Base-by-base conservation (phyloP, 371 early-diverging fungal species). In the Catenaria anguillulae region DNA sequence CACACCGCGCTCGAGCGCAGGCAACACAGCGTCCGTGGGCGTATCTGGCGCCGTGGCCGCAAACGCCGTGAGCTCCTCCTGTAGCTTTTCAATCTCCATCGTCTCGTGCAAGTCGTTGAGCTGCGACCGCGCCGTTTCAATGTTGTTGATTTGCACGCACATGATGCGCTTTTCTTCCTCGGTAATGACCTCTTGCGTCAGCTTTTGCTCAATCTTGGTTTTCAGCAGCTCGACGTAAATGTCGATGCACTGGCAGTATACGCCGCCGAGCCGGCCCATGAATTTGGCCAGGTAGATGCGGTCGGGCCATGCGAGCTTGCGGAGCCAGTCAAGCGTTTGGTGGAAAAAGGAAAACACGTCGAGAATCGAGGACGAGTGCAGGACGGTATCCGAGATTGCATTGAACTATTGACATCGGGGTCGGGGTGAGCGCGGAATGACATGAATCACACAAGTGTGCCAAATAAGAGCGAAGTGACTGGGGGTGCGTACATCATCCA, bases 321-420 rank as follows among this genome's bases (percentile, higher is more conserved):
- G 78, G 21, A 85, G 71, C 68, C 82, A 83, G 12, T 83, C 81
- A 23, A 84, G 73, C 10, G 85, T 83, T 68, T 88, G 85, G 55
- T 85, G 80, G 64, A 88, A 86, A 70, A 84, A 83, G 36, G 82
- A 76, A 60, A 87, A 79, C 10, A 89, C 66, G 67, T 89, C 90
- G 15, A 86, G 80, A 43, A 86, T 84, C 0, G 90, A 89, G 10
- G 88, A 86, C 2, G 90, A 88, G 66, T 88, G 86, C 31, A 76
- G 72, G 19, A 84, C 81, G 15, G 75, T 76, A 0, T 80, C 81
- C 48, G 65, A 76, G 79, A 60, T 81, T 70, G 58, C 75, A 63
- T 65, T 77, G 69, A 68, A 81, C 81, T 80, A 85, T n/a, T n/a
- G 70, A 61, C 64, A 35, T 63, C 62, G 59, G 60, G 59, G 37